phyloP scores from a whole-genome alignment of 371 early-diverging fungal species.

The Mucor racemosus region DNA sequence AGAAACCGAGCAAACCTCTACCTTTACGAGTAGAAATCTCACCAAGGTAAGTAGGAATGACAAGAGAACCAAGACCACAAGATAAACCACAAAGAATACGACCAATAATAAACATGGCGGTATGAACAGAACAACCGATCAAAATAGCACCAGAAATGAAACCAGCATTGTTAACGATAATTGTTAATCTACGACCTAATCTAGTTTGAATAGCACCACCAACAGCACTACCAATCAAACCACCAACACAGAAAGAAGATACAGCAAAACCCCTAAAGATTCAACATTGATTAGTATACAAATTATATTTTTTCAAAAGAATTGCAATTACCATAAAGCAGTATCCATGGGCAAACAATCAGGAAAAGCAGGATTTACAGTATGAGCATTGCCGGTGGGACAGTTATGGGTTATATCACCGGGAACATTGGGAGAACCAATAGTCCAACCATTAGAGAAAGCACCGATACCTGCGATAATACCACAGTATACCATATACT shows the following conservation, averaged over 20 bases:
- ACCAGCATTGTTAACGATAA: constrained; percentile 64
- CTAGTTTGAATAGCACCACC: constrained; percentile 63
- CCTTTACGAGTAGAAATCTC: constrained; percentile 76
- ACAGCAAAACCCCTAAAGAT: constrained; percentile 55
- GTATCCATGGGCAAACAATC: constrained; percentile 43
- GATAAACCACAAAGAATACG: constrained; percentile 83
- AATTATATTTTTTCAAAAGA: constrained; percentile 26
- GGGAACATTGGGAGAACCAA: constrained; percentile 56
- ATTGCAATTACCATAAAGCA: constrained; percentile 26
- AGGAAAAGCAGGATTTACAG: constrained; percentile 27
- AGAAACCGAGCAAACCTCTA: constrained; percentile 73
- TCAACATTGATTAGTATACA: constrained; percentile 42
- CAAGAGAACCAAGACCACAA: constrained; percentile 80
- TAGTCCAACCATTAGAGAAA: constrained; percentile 49
- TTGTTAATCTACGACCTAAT: constrained; percentile 67
- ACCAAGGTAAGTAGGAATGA: constrained; percentile 81
- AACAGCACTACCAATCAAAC: constrained; percentile 67
- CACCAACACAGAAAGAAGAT: constrained; percentile 72
- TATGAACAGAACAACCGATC: constrained; percentile 60
- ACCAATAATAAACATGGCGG: constrained; percentile 74
- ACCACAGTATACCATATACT: constrained; percentile 50
- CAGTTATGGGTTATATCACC: constrained; percentile 38
- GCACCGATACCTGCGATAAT: constrained; percentile 44
- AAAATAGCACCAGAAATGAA: constrained; percentile 70
- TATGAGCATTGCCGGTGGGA: constrained; percentile 24